phyloP scores from a whole-genome alignment of 805 yeast species.

The Candida germanica region DNA sequence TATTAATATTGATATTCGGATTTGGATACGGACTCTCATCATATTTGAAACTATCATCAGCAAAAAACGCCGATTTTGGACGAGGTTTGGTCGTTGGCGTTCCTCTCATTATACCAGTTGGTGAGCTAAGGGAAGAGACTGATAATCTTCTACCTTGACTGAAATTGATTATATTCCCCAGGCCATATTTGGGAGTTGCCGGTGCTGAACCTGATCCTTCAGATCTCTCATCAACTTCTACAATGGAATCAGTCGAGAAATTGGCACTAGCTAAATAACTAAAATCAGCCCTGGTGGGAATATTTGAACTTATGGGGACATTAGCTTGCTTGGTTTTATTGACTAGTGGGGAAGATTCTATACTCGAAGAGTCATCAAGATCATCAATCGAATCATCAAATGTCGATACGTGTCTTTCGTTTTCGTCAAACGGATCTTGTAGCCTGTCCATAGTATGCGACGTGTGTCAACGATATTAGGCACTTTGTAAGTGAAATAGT shows the following conservation, averaged over 20 bases:
- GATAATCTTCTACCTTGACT: conserved; percentile 18
- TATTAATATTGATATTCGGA: background rate
- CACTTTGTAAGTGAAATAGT: no score
- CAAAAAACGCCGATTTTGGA: conserved; percentile 36
- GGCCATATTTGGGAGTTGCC: conserved; percentile 3
- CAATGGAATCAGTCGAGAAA: conserved; percentile 29
- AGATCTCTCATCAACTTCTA: conserved; percentile 14
- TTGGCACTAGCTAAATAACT: conserved; percentile 35
- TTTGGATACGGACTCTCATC: conserved; percentile 6
- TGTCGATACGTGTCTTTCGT: background rate
- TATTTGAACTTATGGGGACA: background rate
- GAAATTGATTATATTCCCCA: background rate
- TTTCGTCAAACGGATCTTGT: conserved; percentile 2
- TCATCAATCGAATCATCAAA: conserved; percentile 1
- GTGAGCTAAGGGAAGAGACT: conserved; percentile 16
- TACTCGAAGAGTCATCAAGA: conserved; percentile 7
- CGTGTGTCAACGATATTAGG: no score
- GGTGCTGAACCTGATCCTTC: background rate
- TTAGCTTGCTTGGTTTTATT: background rate
- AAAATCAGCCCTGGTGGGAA: conserved; percentile 9
- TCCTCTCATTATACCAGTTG: conserved; percentile 14
- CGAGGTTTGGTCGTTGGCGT: conserved; percentile 20
- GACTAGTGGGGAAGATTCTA: conserved; percentile 9
- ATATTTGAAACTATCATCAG: conserved; percentile 18
- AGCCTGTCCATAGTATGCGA: background rate